Evolutionary conservation across 352 stramenopile genomes (phyloP).

Genomic region (Globisporangium mamillatum): DNA sequence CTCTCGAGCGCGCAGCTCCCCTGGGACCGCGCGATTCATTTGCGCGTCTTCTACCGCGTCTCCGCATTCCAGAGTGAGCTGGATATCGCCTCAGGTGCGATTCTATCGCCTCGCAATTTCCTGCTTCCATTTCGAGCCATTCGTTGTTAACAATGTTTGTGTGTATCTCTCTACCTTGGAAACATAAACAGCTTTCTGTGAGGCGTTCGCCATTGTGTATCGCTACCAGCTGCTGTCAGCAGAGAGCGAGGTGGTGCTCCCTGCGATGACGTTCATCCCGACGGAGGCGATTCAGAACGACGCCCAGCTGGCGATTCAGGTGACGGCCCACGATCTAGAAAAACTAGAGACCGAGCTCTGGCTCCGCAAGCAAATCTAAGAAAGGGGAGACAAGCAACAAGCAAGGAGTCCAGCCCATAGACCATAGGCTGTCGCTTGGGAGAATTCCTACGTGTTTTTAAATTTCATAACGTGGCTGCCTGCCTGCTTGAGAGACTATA

Average conservation of each 20-base stretch:
- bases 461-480: constrained; percentile 3
- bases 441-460: neutral
- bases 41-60: constrained; percentile 68
- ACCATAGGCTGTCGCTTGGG: neutral
- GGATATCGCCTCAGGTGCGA: constrained; percentile 36
- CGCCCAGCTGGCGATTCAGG: constrained; percentile 49
- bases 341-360: constrained; percentile 84
- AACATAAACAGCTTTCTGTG: constrained; percentile 9
- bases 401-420: neutral
- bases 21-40: constrained; percentile 64
- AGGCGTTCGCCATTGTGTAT: neutral
- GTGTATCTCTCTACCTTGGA: neutral
- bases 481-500: neutral
- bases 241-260: constrained; percentile 16
- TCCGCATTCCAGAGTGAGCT: constrained; percentile 49
- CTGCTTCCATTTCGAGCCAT: neutral
- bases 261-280: constrained; percentile 74
- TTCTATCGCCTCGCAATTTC: neutral
- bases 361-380: constrained; percentile 73
- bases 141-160: neutral
- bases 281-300: constrained; percentile 55
- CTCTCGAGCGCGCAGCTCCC: constrained; percentile 41
- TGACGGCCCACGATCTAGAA: constrained; percentile 76
- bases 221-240: constrained; percentile 12
- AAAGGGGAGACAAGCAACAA: neutral